Percentiles rank a stretch among this genome's conserved stretches.
Conservation (phyloP, 805 yeast species). For the Wilhelminamyces savonicus region DNA sequence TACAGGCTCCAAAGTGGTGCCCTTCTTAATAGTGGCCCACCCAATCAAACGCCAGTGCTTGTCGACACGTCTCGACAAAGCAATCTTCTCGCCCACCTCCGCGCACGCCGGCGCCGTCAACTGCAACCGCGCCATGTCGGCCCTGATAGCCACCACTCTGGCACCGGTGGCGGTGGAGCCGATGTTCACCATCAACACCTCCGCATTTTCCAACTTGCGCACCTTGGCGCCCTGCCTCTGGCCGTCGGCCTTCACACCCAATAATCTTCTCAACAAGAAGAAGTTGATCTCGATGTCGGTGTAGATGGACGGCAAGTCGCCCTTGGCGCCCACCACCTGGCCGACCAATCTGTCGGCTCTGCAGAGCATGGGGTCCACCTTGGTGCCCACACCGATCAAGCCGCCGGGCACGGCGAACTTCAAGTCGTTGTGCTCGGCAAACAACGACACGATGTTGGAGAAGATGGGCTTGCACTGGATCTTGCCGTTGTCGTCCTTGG, state of each 20-base stretch:
- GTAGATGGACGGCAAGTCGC: slow-evolving; percentile 91
- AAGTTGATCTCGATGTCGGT: slow-evolving; percentile 97
- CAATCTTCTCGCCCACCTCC: slow-evolving; percentile 96
- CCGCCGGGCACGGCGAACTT: slow-evolving; percentile 99
- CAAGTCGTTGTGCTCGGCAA: slow-evolving; percentile 96
- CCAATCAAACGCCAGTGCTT: slow-evolving; percentile 99
- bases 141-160: slow-evolving; percentile 94
- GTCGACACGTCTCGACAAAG: slow-evolving; percentile 97
- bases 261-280: slow-evolving; percentile 89
- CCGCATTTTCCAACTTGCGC: slow-evolving; percentile 87
- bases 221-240: slow-evolving; percentile 93
- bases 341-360: slow-evolving; percentile 99
- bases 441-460: slow-evolving; percentile 87
- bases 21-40: slow-evolving; percentile 98
- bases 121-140: slow-evolving; percentile 98
- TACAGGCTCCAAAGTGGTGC: slow-evolving; percentile 85
- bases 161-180: slow-evolving; percentile 99
- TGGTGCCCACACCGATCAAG: slow-evolving; percentile 98
- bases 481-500: slow-evolving; percentile 82
- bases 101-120: slow-evolving; percentile 99
- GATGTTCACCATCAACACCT: slow-evolving; percentile 96
- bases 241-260: slow-evolving; percentile 98
- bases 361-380: slow-evolving; percentile 97
- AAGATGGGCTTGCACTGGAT: slow-evolving; percentile 94
- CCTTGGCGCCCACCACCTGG: slow-evolving; percentile 97